Percentiles rank a stretch among this genome's conserved stretches.
These are phyloP conservation scores for Dendrocalamus latiflorus DNA, from an alignment of 202 grass and related monocot genomes.

Conservation along the genomic window DNA sequence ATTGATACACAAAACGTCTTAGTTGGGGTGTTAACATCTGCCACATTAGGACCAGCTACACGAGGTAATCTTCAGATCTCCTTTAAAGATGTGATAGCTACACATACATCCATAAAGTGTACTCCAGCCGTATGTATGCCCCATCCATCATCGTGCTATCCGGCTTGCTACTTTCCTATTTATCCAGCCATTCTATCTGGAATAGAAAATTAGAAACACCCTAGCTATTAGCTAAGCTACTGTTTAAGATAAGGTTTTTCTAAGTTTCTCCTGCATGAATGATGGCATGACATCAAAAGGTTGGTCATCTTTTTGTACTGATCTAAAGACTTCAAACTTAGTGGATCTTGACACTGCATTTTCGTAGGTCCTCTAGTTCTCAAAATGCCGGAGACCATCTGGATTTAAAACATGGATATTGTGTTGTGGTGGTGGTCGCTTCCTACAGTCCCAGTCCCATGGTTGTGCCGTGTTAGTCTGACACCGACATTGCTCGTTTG, in stretches of 20 bases:
- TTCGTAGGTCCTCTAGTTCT: not conserved
- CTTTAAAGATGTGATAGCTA: not conserved
- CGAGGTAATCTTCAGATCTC: not conserved
- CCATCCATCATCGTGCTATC: not conserved
- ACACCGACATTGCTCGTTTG: not conserved
- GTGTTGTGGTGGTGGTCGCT: too few species aligned
- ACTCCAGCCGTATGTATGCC: not conserved
- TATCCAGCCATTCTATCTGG: not conserved
- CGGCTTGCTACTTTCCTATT: not conserved
- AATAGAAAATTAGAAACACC: not conserved
- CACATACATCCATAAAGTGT: not conserved
- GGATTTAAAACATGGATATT: not conserved
- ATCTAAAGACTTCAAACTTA: not conserved
- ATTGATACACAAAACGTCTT: not conserved
- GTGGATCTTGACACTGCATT: not conserved
- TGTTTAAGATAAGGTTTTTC: not conserved
- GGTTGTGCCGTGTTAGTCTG: not conserved
- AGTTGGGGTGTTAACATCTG: conserved; percentile 17
- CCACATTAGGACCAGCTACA: conserved; percentile 2
- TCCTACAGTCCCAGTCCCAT: too few species aligned
- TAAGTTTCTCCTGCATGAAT: not conserved
- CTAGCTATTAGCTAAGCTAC: not conserved
- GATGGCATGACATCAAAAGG: not conserved
- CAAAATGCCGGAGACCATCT: not conserved
- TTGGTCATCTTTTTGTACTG: not conserved